Conservation (phyloP, 2,329 filamentous ascomycete species). For the Acrodontium crateriforme region DNA sequence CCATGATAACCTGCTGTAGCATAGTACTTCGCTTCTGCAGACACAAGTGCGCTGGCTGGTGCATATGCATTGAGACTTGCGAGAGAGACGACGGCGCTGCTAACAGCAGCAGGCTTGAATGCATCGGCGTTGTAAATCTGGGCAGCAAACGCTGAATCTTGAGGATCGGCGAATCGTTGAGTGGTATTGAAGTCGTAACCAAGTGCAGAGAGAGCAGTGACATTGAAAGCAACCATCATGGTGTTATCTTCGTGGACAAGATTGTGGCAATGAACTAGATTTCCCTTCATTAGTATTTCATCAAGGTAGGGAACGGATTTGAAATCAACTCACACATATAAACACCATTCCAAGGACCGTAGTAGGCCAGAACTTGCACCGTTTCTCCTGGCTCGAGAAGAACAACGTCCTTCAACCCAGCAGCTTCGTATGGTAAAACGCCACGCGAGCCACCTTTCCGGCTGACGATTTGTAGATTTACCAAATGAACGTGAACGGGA, state of each 20-base stretch:
- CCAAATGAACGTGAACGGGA: conserved; percentile 44
- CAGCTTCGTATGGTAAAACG: conserved; percentile 40
- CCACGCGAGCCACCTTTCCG: conserved; percentile 32
- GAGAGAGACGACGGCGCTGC: conserved; percentile 11
- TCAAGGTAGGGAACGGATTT: too few species aligned
- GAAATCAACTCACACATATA: conserved; percentile 20
- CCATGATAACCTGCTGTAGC: conserved; percentile 13
- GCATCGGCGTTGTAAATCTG: conserved; percentile 16
- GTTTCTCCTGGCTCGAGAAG: conserved; percentile 39
- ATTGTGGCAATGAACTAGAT: conserved; percentile 24
- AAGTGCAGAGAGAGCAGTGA: conserved; percentile 23
- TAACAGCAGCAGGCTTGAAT: conserved; percentile 11
- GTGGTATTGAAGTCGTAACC: conserved; percentile 13
- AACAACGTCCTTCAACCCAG: conserved; percentile 45
- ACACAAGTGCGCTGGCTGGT: conserved; percentile 8
- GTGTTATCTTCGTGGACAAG: conserved; percentile 32
- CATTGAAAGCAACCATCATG: conserved; percentile 32
- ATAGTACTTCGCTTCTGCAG: conserved; percentile 14
- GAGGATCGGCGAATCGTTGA: conserved; percentile 11
- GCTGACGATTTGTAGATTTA: conserved; percentile 42
- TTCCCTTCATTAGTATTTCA: too few species aligned
- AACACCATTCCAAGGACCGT: conserved; percentile 40
- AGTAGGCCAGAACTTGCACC: conserved; percentile 37
- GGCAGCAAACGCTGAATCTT: conserved; percentile 12
- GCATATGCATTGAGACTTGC: conserved; percentile 15